Conservation (phyloP, 2,329 filamentous ascomycete genomes). For the Hymenoscyphus occultus region DNA sequence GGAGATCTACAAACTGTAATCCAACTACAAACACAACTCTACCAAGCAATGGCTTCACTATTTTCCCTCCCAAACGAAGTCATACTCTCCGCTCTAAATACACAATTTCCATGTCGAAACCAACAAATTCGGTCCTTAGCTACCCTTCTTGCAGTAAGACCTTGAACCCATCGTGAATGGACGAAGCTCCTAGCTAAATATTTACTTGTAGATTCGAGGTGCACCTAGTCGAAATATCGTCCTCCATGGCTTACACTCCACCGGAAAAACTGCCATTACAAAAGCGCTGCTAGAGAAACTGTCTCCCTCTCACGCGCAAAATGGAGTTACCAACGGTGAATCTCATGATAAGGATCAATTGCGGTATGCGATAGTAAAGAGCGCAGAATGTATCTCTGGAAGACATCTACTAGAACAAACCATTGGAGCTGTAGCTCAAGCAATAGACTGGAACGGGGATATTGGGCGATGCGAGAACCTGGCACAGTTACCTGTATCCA, state of each 20-base stretch:
- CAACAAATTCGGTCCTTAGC: slow-evolving; percentile 57
- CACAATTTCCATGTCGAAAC: slow-evolving; percentile 55
- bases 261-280: slow-evolving; percentile 77
- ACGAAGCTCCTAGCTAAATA: slow-evolving; percentile 1
- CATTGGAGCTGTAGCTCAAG: slow-evolving; percentile 55
- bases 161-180: background rate
- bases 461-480: slow-evolving; percentile 74
- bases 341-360: slow-evolving; percentile 49
- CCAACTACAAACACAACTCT: background rate
- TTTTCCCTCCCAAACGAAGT: slow-evolving; percentile 54
- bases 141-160: slow-evolving; percentile 46
- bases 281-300: slow-evolving; percentile 56
- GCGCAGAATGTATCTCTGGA: slow-evolving; percentile 72
- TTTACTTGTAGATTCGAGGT: slow-evolving; percentile 14
- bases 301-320: slow-evolving; percentile 37
- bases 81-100: slow-evolving; percentile 44
- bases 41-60: slow-evolving; percentile 38
- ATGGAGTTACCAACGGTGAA: slow-evolving; percentile 55
- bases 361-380: slow-evolving; percentile 61
- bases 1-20: background rate
- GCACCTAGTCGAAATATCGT: slow-evolving; percentile 56
- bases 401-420: slow-evolving; percentile 75
- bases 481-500: slow-evolving; percentile 69
- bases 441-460: slow-evolving; percentile 47
- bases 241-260: slow-evolving; percentile 79